These are phyloP conservation scores for Sphagnum contortum DNA, from an alignment of 225 moss, liverwort and hornwort species.

Conservation along the genomic window DNA sequence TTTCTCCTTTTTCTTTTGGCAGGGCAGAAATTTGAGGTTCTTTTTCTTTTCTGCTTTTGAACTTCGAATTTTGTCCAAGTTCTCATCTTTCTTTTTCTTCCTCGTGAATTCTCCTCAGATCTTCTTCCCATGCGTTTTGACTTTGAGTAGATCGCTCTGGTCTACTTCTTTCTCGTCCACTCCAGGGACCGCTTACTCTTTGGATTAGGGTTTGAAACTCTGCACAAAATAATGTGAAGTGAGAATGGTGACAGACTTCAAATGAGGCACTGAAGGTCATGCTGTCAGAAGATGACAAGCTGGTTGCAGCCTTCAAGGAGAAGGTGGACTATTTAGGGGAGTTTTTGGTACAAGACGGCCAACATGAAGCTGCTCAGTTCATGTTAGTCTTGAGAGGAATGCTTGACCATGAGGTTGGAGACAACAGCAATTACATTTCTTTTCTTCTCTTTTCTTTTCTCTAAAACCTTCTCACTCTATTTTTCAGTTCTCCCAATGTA, in stretches of 20 bases:
- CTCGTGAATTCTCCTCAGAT: neutral
- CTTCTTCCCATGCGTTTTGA: too few relatives aligned
- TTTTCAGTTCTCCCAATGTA: too few relatives aligned
- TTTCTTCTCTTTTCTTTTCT: too few relatives aligned
- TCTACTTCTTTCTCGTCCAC: neutral
- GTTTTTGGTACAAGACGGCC: constrained; percentile 68
- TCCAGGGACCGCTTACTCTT: neutral
- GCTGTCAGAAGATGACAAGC: constrained; percentile 76
- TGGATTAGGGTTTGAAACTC: too few relatives aligned
- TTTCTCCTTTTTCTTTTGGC: neutral
- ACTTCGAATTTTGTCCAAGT: neutral
- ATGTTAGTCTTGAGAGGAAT: constrained; percentile 85
- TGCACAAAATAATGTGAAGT: too few relatives aligned
- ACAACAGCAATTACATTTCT: too few relatives aligned
- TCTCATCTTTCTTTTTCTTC: neutral
- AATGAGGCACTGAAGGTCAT: constrained; percentile 93
- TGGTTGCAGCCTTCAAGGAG: constrained; percentile 60
- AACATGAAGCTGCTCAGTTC: constrained; percentile 78
- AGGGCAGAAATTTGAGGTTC: too few relatives aligned
- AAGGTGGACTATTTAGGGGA: constrained; percentile 83
- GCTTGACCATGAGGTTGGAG: constrained; percentile 73
- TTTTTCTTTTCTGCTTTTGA: neutral
- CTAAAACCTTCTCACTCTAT: too few relatives aligned
- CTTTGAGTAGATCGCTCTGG: neutral
- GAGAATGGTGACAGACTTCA: constrained; percentile 46